phyloP scores from a whole-genome alignment of 2,329 filamentous ascomycete species.

The Microsporum audouinii region DNA sequence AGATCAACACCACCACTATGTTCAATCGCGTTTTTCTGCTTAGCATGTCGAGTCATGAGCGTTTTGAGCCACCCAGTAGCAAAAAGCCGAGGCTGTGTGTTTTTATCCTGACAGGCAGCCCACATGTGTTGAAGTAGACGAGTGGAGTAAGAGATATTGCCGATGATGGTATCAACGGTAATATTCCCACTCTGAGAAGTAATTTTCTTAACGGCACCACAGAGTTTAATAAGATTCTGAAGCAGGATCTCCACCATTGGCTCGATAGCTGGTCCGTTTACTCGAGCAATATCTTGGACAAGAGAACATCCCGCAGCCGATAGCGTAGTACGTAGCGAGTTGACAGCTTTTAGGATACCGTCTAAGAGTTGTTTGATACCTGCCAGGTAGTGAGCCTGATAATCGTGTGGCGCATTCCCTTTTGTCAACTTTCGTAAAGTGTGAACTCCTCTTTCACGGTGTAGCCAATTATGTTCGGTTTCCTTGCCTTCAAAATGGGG shows the following conservation, averaged over 20 bases:
- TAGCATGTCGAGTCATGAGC: conserved; percentile 61
- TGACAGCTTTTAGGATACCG: conserved; percentile 75
- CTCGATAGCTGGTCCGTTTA: conserved; percentile 67
- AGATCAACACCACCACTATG: conserved; percentile 71
- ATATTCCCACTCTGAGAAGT: conserved; percentile 69
- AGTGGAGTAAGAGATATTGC: conserved; percentile 64
- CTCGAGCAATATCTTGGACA: conserved; percentile 71
- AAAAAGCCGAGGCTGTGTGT: conserved; percentile 71
- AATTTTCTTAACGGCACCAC: conserved; percentile 85
- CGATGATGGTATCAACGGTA: conserved; percentile 70
- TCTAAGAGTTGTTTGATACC: conserved; percentile 67
- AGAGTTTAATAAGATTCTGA: conserved; percentile 81
- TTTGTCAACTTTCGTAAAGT: conserved; percentile 68
- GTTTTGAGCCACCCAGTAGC: conserved; percentile 75
- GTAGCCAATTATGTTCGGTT: conserved; percentile 81
- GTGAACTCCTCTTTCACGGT: conserved; percentile 67
- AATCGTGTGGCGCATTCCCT: conserved; percentile 73
- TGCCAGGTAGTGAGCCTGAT: conserved; percentile 55
- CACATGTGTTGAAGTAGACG: conserved; percentile 79
- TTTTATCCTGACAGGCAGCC: conserved; percentile 80
- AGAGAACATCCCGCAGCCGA: conserved; percentile 76
- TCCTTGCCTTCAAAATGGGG: conserved; percentile 76
- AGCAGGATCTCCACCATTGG: conserved; percentile 81
- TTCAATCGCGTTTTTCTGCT: conserved; percentile 70
- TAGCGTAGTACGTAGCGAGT: conserved; percentile 76